phyloP scores from a whole-genome alignment of 2,329 filamentous ascomycete genomes.

The Trichoderma lentiforme region DNA sequence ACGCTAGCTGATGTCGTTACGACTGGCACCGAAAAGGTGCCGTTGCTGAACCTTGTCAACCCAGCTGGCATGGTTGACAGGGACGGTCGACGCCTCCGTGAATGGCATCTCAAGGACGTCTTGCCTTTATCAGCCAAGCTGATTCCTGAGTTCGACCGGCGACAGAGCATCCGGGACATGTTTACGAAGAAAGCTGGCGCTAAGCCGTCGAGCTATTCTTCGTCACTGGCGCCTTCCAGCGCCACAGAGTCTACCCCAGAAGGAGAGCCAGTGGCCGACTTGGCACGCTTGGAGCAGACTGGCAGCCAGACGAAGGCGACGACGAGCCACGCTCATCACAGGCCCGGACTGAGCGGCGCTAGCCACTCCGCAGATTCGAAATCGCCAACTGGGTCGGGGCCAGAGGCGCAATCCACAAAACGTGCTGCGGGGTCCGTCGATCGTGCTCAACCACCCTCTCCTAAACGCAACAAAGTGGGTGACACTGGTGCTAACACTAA shows the following conservation, averaged over 20 bases:
- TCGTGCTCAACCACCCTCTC: background rate
- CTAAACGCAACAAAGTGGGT: conserved; percentile 9
- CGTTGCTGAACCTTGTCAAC: conserved; percentile 74
- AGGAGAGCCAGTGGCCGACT: background rate
- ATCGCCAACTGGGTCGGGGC: background rate
- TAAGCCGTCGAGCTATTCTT: background rate
- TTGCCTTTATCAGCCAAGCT: conserved; percentile 76
- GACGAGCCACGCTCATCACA: background rate
- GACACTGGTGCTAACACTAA: background rate
- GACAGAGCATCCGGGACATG: conserved; percentile 90
- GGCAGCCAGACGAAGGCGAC: background rate
- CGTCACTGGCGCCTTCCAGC: background rate
- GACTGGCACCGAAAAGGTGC: conserved; percentile 44
- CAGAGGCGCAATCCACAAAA: background rate
- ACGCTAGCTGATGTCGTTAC: conserved; percentile 62
- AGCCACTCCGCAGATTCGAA: background rate
- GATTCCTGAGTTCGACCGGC: conserved; percentile 82
- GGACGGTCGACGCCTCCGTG: conserved; percentile 60
- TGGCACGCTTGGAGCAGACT: background rate
- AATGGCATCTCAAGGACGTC: conserved; percentile 65
- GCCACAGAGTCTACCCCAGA: background rate
- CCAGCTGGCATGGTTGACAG: conserved; percentile 65
- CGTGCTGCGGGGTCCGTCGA: conserved; percentile 9
- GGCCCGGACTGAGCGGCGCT: background rate
- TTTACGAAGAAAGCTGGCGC: conserved; percentile 50